Conservation (phyloP, 805 yeast genomes). For the Wickerhamomyces mucosus region DNA sequence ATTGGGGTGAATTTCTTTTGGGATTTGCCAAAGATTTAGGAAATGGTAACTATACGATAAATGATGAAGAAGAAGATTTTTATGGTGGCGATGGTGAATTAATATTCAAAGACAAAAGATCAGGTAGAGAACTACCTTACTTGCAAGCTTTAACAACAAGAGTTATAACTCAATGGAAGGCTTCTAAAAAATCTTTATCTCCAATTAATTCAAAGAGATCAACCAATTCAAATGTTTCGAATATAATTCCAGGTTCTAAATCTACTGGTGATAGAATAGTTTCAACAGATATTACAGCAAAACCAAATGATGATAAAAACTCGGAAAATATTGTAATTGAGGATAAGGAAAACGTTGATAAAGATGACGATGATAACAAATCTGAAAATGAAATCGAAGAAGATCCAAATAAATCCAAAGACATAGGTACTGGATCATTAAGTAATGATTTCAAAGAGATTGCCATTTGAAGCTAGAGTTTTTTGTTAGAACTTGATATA, state of each 20-base stretch:
- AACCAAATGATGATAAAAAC: constrained; percentile 6
- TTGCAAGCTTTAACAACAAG: constrained; percentile 30
- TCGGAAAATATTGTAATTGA: constrained; percentile 2
- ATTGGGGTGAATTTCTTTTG: constrained; percentile 83
- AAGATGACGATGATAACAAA: constrained; percentile 6
- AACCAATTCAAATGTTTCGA: constrained; percentile 4
- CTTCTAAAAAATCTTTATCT: constrained; percentile 6
- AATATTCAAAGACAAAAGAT: constrained; percentile 52
- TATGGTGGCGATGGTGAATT: constrained; percentile 67
- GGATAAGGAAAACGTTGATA: constrained; percentile 2
- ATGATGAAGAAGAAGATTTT: constrained; percentile 54
- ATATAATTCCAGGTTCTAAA: constrained; percentile 7
- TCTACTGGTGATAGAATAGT: constrained; percentile 11
- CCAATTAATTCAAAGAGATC: constrained; percentile 1
- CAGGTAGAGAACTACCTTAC: constrained; percentile 37
- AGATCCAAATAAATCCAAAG: background rate
- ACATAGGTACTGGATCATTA: background rate
- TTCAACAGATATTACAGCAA: constrained; percentile 17
- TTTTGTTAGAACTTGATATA: background rate
- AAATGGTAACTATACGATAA: constrained; percentile 67
- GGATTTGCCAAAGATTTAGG: constrained; percentile 83
- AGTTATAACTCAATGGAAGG: constrained; percentile 15
- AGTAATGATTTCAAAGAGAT: constrained; percentile 16
- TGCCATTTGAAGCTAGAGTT: constrained; percentile 6
- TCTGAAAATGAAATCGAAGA: background rate